Conservation (phyloP, 208 protist species). For the Acanthamoeba culbertsoni region DNA sequence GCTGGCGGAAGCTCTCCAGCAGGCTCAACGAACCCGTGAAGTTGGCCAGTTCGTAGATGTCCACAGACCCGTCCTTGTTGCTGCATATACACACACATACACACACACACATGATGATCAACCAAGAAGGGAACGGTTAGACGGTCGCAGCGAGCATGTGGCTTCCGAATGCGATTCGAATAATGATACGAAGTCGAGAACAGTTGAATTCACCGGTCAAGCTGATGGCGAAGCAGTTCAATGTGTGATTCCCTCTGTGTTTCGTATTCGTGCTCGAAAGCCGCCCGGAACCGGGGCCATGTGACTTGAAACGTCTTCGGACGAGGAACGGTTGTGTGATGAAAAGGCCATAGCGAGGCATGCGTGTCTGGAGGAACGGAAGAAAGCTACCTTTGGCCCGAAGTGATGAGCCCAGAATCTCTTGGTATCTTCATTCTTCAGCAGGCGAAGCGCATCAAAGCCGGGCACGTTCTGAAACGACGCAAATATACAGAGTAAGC, state of each 20-base stretch:
- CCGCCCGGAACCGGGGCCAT: not conserved
- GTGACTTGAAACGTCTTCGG: slow-evolving; percentile 12
- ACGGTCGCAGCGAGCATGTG: not conserved
- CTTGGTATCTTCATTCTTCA: slow-evolving; percentile 16
- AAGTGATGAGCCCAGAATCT: not conserved
- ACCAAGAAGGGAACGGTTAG: not conserved
- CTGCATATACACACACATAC: not conserved
- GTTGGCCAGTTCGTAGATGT: not conserved
- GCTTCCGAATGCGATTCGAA: not conserved
- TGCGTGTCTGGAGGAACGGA: no score
- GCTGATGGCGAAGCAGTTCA: not conserved
- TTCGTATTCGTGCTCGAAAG: slow-evolving; percentile 46
- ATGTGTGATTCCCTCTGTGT: not conserved
- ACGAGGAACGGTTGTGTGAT: not conserved
- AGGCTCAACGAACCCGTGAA: not conserved
- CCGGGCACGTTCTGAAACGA: not conserved
- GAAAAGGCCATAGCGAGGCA: not conserved
- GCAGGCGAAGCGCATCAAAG: not conserved
- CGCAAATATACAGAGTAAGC: not conserved
- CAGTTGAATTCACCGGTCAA: not conserved
- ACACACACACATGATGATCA: not conserved
- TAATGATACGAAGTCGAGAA: not conserved
- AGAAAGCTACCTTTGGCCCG: not conserved
- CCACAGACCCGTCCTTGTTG: not conserved
- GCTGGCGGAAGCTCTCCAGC: not conserved